phyloP scores from a whole-genome alignment of 495 filamentous ascomycete species.

The Penicillium salamii region DNA sequence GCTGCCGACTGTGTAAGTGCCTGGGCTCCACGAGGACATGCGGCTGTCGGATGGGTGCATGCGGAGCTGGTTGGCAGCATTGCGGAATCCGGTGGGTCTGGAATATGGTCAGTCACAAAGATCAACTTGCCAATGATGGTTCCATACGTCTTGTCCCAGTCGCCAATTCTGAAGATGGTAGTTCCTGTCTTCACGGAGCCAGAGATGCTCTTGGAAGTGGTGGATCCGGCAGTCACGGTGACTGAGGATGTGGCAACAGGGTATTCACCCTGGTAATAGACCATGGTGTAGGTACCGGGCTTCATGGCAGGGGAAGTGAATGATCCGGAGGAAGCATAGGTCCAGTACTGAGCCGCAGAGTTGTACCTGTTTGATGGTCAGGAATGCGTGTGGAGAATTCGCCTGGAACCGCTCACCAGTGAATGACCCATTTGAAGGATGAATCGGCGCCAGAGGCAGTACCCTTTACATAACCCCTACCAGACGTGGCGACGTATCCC shows the following conservation, averaged over 20 bases:
- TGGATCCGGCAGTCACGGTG: constrained; percentile 52
- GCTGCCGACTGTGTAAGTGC: constrained; percentile 58
- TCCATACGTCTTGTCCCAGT: constrained; percentile 54
- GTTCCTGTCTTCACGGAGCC: constrained; percentile 41
- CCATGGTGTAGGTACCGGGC: constrained; percentile 64
- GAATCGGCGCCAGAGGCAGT: constrained; percentile 53
- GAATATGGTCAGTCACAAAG: background rate
- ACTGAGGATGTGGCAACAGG: constrained; percentile 52
- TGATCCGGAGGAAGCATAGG: constrained; percentile 47
- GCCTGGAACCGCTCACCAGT: constrained; percentile 41
- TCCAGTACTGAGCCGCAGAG: constrained; percentile 61
- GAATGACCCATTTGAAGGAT: constrained; percentile 51
- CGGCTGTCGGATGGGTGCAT: constrained; percentile 66
- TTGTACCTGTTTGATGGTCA: constrained; percentile 41
- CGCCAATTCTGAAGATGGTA: constrained; percentile 62
- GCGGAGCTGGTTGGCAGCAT: constrained; percentile 60
- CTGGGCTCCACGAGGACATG: constrained; percentile 57
- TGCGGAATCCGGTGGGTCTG: constrained; percentile 61
- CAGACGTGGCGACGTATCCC: constrained; percentile 53
- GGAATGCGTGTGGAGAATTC: background rate
- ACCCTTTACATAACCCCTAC: constrained; percentile 57
- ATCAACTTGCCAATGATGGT: too few species aligned
- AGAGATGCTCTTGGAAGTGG: constrained; percentile 52
- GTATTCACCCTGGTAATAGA: constrained; percentile 63
- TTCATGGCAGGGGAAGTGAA: constrained; percentile 68